Conservation (phyloP, 805 yeast genomes). For the Saturnispora diversa region DNA sequence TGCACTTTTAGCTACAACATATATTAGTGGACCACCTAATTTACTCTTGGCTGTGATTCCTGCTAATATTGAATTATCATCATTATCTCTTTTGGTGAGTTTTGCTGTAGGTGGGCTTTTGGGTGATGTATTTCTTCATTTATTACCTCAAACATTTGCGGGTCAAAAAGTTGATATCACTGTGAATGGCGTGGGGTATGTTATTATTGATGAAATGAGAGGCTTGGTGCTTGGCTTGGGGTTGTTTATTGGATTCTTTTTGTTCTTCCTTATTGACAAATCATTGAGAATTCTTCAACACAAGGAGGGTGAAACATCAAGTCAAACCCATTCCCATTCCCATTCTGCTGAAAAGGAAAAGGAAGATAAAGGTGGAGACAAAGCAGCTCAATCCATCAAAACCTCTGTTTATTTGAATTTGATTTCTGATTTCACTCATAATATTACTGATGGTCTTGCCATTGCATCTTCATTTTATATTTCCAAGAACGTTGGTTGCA, state of each 20-base stretch:
- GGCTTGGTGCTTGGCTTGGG: conserved; percentile 44
- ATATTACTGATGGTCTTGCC: conserved; percentile 71
- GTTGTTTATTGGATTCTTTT: conserved; percentile 52
- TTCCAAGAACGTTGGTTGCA: conserved; percentile 51
- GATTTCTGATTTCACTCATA: conserved; percentile 65
- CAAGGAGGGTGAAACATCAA: conserved; percentile 26
- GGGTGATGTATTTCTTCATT: conserved; percentile 67
- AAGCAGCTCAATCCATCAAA: too few relatives aligned
- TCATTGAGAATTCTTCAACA: conserved; percentile 42
- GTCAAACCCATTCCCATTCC: conserved; percentile 38
- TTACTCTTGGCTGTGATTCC: conserved; percentile 50
- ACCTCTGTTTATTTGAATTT: conserved; percentile 57
- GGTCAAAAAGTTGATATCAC: conserved; percentile 40
- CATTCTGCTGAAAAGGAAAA: conserved; percentile 22
- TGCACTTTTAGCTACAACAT: conserved; percentile 53
- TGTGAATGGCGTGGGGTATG: conserved; percentile 15
- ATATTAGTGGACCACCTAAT: conserved; percentile 60
- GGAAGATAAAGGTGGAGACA: conserved; percentile 16
- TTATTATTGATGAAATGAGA: conserved; percentile 44
- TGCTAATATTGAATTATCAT: conserved; percentile 42
- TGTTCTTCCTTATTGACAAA: conserved; percentile 59
- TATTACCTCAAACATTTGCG: conserved; percentile 60
- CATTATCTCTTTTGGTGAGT: conserved; percentile 48
- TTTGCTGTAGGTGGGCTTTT: conserved; percentile 72
- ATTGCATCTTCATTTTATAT: conserved; percentile 62